A percentile compares a stretch with the other conserved stretches of the same genome.
Evolutionary conservation across 495 filamentous ascomycete genomes (phyloP).

Genomic region (Geoglossum glabrum): DNA sequence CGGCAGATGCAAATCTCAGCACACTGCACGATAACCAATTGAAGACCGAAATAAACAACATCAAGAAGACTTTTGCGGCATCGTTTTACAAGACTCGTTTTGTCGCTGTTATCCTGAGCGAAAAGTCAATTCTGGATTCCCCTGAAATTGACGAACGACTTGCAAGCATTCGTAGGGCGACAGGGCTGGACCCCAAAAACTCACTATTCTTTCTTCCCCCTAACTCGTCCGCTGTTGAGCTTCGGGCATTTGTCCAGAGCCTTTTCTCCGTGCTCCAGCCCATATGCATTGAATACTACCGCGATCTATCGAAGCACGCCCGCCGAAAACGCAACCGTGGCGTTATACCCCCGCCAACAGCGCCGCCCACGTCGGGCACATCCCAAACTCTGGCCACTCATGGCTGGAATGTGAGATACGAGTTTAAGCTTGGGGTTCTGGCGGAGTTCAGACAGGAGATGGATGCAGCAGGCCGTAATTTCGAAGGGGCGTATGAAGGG

Average conservation of each 20-base stretch:
- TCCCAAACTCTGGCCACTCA: constrained; percentile 65
- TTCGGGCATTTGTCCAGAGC: constrained; percentile 42
- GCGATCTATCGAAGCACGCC: constrained; percentile 72
- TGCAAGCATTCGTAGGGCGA: constrained; percentile 50
- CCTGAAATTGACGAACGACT: constrained; percentile 58
- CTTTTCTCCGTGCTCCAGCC: constrained; percentile 40
- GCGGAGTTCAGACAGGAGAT: constrained; percentile 82
- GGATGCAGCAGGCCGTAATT: constrained; percentile 64
- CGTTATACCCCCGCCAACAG: constrained; percentile 56
- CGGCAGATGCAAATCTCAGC: constrained; percentile 44
- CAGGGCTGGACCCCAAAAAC: constrained; percentile 56
- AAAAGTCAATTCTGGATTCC: constrained; percentile 36
- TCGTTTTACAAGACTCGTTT: constrained; percentile 56
- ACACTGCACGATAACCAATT: constrained; percentile 67
- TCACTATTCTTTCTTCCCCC: constrained; percentile 57
- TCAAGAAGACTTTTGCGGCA: constrained; percentile 41
- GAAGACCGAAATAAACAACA: constrained; percentile 64
- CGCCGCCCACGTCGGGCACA: constrained; percentile 62
- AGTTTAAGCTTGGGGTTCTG: constrained; percentile 77
- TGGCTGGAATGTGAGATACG: constrained; percentile 80
- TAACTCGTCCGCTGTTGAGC: constrained; percentile 35
- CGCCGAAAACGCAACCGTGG: constrained; percentile 64
- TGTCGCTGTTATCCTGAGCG: constrained; percentile 57
- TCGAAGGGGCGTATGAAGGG: constrained; percentile 64
- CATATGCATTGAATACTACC: constrained; percentile 58